Percentiles rank a stretch among this genome's conserved stretches.
Evolutionary conservation across 768 basidiomycete genomes (phyloP).

Genomic region (Dentipellis sp.): DNA sequence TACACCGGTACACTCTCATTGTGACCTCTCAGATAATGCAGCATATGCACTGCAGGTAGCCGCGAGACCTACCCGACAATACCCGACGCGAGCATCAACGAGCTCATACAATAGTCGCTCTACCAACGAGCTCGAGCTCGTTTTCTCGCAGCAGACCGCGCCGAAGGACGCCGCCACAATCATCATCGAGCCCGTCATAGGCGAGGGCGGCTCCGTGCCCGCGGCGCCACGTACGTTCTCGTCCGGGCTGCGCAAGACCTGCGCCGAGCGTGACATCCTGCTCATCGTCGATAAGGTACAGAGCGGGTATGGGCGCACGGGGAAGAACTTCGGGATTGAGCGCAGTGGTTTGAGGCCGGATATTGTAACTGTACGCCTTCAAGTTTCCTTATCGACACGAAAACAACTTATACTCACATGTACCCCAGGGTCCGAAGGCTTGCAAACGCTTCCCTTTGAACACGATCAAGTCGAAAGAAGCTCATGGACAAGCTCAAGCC

Average conservation of each 20-base stretch:
- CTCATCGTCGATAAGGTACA: conserved; percentile 86
- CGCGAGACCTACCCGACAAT: too few relatives aligned
- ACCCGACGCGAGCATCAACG: conserved; percentile 43
- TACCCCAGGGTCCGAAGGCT: conserved; percentile 54
- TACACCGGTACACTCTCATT: too few relatives aligned
- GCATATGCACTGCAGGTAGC: too few relatives aligned
- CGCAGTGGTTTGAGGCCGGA: conserved; percentile 83
- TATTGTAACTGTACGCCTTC: conserved; percentile 52
- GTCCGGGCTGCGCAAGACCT: conserved; percentile 70
- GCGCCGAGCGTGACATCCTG: conserved; percentile 78
- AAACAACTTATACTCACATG: not conserved
- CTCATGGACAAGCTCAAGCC: conserved; percentile 71
- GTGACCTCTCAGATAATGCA: too few relatives aligned
- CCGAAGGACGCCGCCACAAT: conserved; percentile 90
- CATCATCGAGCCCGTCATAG: conserved; percentile 86
- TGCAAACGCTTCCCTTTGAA: conserved; percentile 90
- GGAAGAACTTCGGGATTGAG: conserved; percentile 73
- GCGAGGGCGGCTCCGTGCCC: conserved; percentile 93
- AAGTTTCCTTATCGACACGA: too few relatives aligned
- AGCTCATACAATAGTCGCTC: conserved; percentile 54
- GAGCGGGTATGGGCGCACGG: conserved; percentile 83
- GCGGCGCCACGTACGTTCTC: conserved; percentile 78
- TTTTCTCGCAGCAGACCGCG: conserved; percentile 71
- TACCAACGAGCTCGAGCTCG: conserved; percentile 78
- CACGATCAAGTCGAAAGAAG: conserved; percentile 70